These are phyloP conservation scores for Isatis tinctoria DNA, from an alignment of 345 rosid genomes.

Conservation along the genomic window DNA sequence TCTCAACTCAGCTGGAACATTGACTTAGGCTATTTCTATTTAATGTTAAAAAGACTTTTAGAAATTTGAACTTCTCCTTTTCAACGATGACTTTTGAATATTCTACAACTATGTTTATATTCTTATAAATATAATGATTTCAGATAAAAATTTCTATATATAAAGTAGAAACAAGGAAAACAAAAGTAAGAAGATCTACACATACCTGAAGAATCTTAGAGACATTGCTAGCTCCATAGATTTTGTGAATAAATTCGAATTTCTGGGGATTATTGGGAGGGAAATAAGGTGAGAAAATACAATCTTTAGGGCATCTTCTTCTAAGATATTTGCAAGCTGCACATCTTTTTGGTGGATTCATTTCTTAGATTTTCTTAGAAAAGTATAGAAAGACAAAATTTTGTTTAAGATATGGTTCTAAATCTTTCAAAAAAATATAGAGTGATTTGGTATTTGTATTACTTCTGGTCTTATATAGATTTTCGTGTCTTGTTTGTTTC, in stretches of 20 bases:
- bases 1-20: background rate
- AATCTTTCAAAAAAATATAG: background rate
- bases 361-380: background rate
- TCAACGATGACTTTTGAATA: constrained; percentile 7
- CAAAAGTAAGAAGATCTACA: background rate
- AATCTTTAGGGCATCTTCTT: constrained; percentile 50
- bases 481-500: background rate
- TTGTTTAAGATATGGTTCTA: background rate
- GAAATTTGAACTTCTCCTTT: background rate
- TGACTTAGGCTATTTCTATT: background rate
- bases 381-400: background rate
- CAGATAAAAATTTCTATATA: background rate
- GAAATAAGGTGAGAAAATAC: constrained; percentile 51
- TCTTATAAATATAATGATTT: background rate
- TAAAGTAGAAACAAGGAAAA: background rate
- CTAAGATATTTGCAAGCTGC: constrained; percentile 56
- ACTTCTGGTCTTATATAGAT: background rate
- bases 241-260: constrained; percentile 43
- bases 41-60: background rate
- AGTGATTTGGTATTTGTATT: background rate
- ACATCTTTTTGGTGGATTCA: constrained; percentile 35
- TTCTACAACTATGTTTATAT: background rate
- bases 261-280: constrained; percentile 40
- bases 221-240: constrained; percentile 62
- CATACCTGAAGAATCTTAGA: constrained; percentile 47